Conservation (phyloP, 345 rosid species). For the Lumnitzera racemosa region DNA sequence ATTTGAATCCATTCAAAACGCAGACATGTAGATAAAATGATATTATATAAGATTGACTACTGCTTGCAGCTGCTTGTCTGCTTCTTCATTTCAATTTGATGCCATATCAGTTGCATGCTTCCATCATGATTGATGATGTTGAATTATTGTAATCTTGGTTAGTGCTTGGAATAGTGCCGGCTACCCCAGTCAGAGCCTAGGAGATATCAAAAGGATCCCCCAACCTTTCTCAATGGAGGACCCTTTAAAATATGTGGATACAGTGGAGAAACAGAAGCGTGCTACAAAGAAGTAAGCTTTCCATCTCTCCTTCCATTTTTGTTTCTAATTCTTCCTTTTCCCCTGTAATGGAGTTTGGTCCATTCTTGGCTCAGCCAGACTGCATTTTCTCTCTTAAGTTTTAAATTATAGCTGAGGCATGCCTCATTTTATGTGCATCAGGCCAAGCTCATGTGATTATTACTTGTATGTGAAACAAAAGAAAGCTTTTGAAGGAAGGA, state of each 20-base stretch:
- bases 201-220: constrained; percentile 28
- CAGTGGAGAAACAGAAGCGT: constrained; percentile 31
- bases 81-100: too few relatives aligned
- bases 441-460: constrained; percentile 35
- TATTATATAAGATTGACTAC: too few relatives aligned
- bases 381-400: not conserved
- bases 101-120: too few relatives aligned
- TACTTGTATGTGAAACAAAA: constrained; percentile 35
- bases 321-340: not conserved
- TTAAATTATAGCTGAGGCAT: constrained; percentile 1
- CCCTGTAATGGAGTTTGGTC: not conserved
- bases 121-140: too few relatives aligned
- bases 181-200: constrained; percentile 24
- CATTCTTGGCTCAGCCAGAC: not conserved
- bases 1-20: too few relatives aligned
- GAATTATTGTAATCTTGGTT: too few relatives aligned
- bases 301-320: constrained; percentile 7
- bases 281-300: constrained; percentile 44
- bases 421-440: constrained; percentile 21
- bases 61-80: too few relatives aligned
- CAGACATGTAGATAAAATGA: too few relatives aligned
- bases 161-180: constrained; percentile 18
- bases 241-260: constrained; percentile 22
- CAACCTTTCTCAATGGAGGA: constrained; percentile 25
- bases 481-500: constrained; percentile 56